Evolutionary conservation across 164 flowering plant genomes (phyloP), one percentile per base, ranked within the genome.

Genomic region (Tetracentron sinense): DNA sequence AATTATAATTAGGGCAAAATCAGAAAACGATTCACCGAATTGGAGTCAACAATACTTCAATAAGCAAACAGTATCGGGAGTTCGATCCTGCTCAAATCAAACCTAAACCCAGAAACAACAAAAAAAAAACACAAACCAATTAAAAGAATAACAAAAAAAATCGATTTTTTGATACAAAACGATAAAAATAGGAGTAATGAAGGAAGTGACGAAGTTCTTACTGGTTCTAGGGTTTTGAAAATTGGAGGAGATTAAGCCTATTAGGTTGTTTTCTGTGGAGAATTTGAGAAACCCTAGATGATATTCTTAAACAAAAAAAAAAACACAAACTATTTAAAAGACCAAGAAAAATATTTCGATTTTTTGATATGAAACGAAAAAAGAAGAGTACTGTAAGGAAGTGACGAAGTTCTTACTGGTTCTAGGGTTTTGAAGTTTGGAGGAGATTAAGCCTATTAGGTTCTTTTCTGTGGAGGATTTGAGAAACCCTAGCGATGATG

Each of bases 191-290:
- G 2, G 14, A 38, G 8, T 38, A 38, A 12, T 38, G 44, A 8
- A 55, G n/a, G 11, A 8, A 28, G 1, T 29, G 3, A 63, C n/a
- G 19, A 7, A 38, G 49, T 27, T 60, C 7, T 55, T 27, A 1
- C 14, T n/a, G 26, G 54, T 11, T 42, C 27, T n/a, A 44, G 27
- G 52, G 27, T 42, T 22, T 7, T 20, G n/a, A 21, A 22, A 42
- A 2, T 35, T 27, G 38, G 19, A 28, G 22, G 17, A 6, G 50
- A 30, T 23, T 55, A 23, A 50, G 61, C 42, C 58, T 51, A 42
- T 62, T 56, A 54, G 67, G 75, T 58, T 72, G 67, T 61, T 71
- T 66, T 30, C 70, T 71, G 48, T 71, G 74, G 53, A 33, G 65
- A n/a, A 65, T 66, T 47, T 33, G 66, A 56, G 58, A 56, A 60